These are phyloP conservation scores for Podosphaera aphanis DNA, from an alignment of 2,329 filamentous ascomycete genomes.

Conservation along the genomic window DNA sequence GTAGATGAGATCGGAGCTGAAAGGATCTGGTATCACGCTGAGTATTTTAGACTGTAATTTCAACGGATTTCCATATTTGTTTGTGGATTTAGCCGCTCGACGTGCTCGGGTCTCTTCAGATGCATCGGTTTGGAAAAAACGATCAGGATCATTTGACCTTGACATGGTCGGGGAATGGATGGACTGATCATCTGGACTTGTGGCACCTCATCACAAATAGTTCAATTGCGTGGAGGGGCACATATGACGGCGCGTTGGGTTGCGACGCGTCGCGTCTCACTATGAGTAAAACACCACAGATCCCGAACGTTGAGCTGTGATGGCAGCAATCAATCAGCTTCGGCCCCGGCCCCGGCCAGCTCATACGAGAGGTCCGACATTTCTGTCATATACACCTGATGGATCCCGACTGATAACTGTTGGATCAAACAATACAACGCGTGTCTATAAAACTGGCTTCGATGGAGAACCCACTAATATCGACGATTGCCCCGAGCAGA, in stretches of 20 bases:
- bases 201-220: too few relatives aligned
- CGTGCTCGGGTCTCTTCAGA: constrained; percentile 21
- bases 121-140: constrained; percentile 74
- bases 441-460: constrained; percentile 75
- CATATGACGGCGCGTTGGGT: too few relatives aligned
- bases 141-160: constrained; percentile 46
- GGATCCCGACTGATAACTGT: constrained; percentile 73
- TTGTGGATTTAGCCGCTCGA: constrained; percentile 46
- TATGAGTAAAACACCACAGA: too few relatives aligned
- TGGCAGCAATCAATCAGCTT: constrained; percentile 16
- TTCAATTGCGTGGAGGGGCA: too few relatives aligned
- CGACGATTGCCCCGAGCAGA: constrained; percentile 74
- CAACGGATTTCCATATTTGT: constrained; percentile 64
- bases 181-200: too few relatives aligned
- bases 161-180: constrained; percentile 26
- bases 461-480: constrained; percentile 84
- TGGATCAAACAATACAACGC: constrained; percentile 79
- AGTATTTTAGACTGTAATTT: constrained; percentile 68
- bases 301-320: constrained; percentile 4
- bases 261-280: too few relatives aligned
- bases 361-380: constrained; percentile 69
- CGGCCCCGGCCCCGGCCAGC: constrained; percentile 42
- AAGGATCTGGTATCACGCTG: constrained; percentile 45
- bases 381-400: constrained; percentile 71
- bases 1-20: constrained; percentile 36